Evolutionary conservation across 805 yeast genomes (phyloP).

Genomic region (Maudiozyma bulderi): DNA sequence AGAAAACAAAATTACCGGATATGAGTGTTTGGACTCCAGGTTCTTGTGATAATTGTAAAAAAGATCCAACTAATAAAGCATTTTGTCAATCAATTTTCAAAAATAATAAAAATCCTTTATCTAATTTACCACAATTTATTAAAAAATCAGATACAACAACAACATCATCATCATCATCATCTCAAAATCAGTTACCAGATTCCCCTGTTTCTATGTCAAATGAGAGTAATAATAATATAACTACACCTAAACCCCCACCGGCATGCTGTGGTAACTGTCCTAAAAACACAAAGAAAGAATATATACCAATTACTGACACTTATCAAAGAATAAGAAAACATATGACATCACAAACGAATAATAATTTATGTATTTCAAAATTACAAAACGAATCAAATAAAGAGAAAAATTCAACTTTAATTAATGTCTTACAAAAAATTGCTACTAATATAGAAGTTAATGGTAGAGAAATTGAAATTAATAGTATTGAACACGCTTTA

Average conservation of each 20-base stretch:
- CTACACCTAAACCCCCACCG: background rate
- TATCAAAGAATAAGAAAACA: conserved; percentile 80
- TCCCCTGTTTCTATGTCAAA: background rate
- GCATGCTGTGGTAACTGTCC: background rate
- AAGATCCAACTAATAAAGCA: conserved; percentile 2
- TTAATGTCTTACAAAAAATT: conserved; percentile 2
- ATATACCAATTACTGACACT: conserved; percentile 84
- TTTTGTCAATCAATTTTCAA: conserved; percentile 3
- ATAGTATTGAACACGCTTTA: background rate
- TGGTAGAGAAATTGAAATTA: conserved; percentile 2
- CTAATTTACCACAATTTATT: background rate
- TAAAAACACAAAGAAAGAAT: conserved; percentile 20
- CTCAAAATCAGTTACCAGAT: too few relatives aligned
- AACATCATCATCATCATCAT: too few relatives aligned
- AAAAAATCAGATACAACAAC: too few relatives aligned
- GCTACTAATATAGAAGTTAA: conserved; percentile 1
- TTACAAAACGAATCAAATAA: background rate
- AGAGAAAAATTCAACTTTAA: background rate
- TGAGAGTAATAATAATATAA: background rate
- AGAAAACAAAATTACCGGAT: background rate
- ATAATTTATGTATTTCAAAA: background rate
- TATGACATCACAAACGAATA: conserved; percentile 26
- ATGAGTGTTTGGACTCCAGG: conserved; percentile 1
- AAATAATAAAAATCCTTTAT: background rate
- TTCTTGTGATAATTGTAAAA: conserved; percentile 1